Base-by-base conservation (phyloP, 2,329 filamentous ascomycete species). In the Neonectria coccinea region DNA sequence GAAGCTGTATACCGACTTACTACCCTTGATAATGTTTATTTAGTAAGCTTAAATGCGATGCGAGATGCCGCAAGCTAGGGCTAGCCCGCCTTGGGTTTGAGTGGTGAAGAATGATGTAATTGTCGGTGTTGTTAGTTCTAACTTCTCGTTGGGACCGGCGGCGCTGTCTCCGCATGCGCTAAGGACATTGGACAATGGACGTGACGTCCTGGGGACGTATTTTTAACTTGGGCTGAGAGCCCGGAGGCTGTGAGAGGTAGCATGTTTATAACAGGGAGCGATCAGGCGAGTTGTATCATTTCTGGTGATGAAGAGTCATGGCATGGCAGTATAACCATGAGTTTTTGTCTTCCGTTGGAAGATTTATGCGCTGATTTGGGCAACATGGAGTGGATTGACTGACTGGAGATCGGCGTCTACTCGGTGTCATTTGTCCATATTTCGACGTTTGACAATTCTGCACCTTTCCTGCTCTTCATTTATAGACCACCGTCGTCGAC, bases 61-160 rank as follows among this genome's bases (percentile, higher is more conserved):
- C 25, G 20, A 33, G n/a, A 45, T 59, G 14, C 22, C 20, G 51
- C 22, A 65, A 68, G 62, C 47, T 53, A 68, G 29, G 53, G 39
- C 33, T 57, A 62, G 51, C 52, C 52, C 31, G 22, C 57, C 25
- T 51, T 22, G 9, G 9, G 12, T 39, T 45, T 11, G 52, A 29
- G 39, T 56, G 50, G 63, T 67, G 59, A 68, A 61, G 56, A 57
- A 67, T 74, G 67, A 71, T 69, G 73, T 66, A 69, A 66, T 68
- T 45, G 59, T 58, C 62, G 47, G 52, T 60, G 61, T 64, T 64
- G 57, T 39, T 42, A 51, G 25, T 60, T 63, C 56, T 56, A 51
- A 55, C 55, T 45, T 59, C 54, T 62, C 44, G 55, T 51, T 56
- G 56, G 52, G 45, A 66, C 50, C 58, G 59, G 59, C 61, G 52